Evolutionary conservation across 768 basidiomycete species (phyloP), one percentile per base, ranked within the genome.

Genomic region (Boletus coccyginus): DNA sequence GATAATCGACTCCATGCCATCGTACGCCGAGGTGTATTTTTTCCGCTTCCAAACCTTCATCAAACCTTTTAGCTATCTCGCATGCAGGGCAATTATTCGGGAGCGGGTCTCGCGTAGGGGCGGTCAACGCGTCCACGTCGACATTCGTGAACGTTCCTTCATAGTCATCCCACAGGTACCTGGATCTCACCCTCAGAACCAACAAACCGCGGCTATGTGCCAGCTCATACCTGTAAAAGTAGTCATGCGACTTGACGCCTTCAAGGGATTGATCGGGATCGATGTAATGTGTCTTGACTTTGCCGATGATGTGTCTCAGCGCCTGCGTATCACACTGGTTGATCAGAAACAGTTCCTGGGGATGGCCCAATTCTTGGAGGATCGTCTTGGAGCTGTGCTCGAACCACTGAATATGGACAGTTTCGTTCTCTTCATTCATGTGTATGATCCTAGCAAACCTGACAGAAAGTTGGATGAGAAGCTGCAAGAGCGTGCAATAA

Each of bases 401-500:
- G 31, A 88, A 81, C 89, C 89, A 93, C 35, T 84, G 88, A 11
- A 88, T 70, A 67, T 93, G 91, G 1, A 81, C 79, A 2, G 55
- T 69, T 51, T 77, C 70, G 6, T 71, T 56, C 16, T 75, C 69
- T 35, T 74, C 70, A 16, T 78, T 68, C 53, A 90, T 78, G 49
- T 76, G 80, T 0, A 85, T 65, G 27, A 92, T 84, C 61, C 76
- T 77, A 0, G 77, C 88, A 68, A 92, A 90, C 88, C 89, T 91
- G 60, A 16, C 44, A 14, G 31, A 49, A 57, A 17, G 27, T 24
- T 39, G 16, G 12, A 50, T 45, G 17, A 48, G n/a, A 42, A 8
- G 31, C 47, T 44, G 27, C 29, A 42, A 42, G 4, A 46, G 55
- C 5, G 12, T 6, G 19, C 7, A 3, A 12, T 29, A 38, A 43